Conservation (phyloP, 2,329 filamentous ascomycete genomes). For the Neonectria faginata region DNA sequence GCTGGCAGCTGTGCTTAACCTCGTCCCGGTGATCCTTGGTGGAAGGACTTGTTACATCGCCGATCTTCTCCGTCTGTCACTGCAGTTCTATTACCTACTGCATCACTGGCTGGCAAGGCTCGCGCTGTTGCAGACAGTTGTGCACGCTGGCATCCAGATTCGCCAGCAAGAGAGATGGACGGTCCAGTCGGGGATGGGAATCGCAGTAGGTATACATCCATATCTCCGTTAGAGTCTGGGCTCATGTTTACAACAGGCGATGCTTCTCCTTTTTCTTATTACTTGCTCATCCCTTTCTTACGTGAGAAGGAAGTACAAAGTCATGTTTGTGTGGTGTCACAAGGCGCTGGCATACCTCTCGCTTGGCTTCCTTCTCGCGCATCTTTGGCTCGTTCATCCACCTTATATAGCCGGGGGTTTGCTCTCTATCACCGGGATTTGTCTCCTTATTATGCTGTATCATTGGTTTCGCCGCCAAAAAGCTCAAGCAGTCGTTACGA, state of each 20-base stretch:
- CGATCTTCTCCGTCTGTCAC: neutral
- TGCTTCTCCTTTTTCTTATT: neutral
- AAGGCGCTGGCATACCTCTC: neutral
- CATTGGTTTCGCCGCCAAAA: neutral
- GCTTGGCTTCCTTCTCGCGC: neutral
- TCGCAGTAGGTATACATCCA: neutral
- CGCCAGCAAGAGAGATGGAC: neutral
- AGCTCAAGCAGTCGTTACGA: neutral
- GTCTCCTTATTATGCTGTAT: constrained; percentile 1
- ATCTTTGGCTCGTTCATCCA: neutral
- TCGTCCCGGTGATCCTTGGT: neutral
- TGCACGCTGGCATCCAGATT: neutral
- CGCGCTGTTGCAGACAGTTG: neutral
- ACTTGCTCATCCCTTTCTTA: neutral
- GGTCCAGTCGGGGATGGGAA: neutral
- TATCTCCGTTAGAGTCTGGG: neutral
- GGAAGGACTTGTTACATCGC: neutral
- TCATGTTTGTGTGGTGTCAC: neutral
- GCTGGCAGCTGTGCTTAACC: neutral
- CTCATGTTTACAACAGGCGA: neutral
- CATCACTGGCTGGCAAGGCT: neutral
- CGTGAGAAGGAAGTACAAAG: neutral
- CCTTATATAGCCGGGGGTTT: neutral
- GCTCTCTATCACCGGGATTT: neutral
- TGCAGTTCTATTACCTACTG: constrained; percentile 3